Evolutionary conservation across 108 stramenopile species (phyloP).

Genomic region (Cyclotella baltica): DNA sequence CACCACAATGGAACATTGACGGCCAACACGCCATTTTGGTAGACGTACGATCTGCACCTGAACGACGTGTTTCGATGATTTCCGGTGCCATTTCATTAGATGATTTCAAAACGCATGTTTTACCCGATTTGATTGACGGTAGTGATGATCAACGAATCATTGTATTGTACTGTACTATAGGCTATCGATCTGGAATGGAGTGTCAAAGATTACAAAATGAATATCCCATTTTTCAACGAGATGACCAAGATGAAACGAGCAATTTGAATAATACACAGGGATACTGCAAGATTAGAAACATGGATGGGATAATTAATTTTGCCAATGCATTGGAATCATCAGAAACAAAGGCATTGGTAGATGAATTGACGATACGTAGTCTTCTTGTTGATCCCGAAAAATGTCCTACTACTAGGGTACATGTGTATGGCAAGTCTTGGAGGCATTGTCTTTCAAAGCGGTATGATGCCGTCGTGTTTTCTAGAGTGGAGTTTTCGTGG

Average conservation of each 20-base stretch:
- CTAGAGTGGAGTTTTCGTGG: constrained; percentile 23
- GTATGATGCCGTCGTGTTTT: constrained; percentile 20
- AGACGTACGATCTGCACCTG: constrained; percentile 51
- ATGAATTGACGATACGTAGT: neutral
- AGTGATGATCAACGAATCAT: constrained; percentile 20
- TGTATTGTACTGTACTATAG: constrained; percentile 69
- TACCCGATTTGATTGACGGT: constrained; percentile 9
- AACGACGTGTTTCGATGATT: constrained; percentile 61
- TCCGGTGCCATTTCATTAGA: constrained; percentile 54
- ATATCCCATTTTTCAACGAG: constrained; percentile 14
- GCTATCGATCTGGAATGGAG: constrained; percentile 69
- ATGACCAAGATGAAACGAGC: neutral
- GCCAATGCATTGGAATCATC: constrained; percentile 25
- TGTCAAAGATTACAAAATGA: constrained; percentile 36
- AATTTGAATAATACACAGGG: constrained; percentile 4
- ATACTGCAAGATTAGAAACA: constrained; percentile 23
- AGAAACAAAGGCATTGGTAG: neutral
- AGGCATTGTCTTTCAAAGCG: constrained; percentile 6
- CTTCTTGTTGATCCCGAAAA: constrained; percentile 19
- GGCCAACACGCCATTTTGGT: constrained; percentile 28
- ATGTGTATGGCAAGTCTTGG: constrained; percentile 34
- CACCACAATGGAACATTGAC: constrained; percentile 21
- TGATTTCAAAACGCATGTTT: constrained; percentile 46
- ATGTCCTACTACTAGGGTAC: constrained; percentile 17
- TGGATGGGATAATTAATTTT: constrained; percentile 39